phyloP scores from a whole-genome alignment of 805 yeast genomes.

The Candida gorgasii region DNA sequence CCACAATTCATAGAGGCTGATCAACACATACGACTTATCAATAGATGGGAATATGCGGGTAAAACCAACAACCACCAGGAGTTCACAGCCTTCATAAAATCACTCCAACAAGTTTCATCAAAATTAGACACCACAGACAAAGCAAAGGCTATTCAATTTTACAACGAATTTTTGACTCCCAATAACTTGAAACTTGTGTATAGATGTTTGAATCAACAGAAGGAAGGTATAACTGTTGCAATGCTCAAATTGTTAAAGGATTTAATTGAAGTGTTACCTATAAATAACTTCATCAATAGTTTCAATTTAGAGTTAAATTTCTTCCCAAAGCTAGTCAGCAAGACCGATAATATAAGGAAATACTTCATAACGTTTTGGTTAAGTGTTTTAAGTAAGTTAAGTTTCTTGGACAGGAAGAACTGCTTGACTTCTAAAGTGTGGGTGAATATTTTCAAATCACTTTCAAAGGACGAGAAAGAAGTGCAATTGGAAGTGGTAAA shows the following conservation, averaged over 20 bases:
- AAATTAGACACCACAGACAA: neutral
- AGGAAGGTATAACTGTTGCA: conserved; percentile 63
- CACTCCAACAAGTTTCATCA: conserved; percentile 6
- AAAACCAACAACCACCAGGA: conserved; percentile 10
- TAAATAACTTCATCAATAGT: conserved; percentile 53
- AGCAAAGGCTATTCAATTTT: conserved; percentile 22
- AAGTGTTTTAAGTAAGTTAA: conserved; percentile 47
- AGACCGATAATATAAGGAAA: conserved; percentile 53
- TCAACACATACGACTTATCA: conserved; percentile 5
- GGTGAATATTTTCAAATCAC: conserved; percentile 66
- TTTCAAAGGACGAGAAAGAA: conserved; percentile 53
- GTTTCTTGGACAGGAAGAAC: conserved; percentile 63
- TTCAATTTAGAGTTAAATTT: conserved; percentile 69
- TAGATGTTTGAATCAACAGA: conserved; percentile 60
- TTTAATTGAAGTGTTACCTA: conserved; percentile 2
- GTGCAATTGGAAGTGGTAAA: conserved; percentile 39
- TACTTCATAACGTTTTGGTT: conserved; percentile 65
- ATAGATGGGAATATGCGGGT: conserved; percentile 11
- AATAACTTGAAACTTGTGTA: conserved; percentile 64
- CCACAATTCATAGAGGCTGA: conserved; percentile 3
- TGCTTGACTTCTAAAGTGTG: conserved; percentile 55
- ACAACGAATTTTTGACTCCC: conserved; percentile 50
- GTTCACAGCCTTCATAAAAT: conserved; percentile 4
- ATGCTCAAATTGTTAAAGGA: conserved; percentile 56
- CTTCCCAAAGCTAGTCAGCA: conserved; percentile 59